Evolutionary conservation across 768 basidiomycete species (phyloP).

Genomic region (Tephrocybe sp.): DNA sequence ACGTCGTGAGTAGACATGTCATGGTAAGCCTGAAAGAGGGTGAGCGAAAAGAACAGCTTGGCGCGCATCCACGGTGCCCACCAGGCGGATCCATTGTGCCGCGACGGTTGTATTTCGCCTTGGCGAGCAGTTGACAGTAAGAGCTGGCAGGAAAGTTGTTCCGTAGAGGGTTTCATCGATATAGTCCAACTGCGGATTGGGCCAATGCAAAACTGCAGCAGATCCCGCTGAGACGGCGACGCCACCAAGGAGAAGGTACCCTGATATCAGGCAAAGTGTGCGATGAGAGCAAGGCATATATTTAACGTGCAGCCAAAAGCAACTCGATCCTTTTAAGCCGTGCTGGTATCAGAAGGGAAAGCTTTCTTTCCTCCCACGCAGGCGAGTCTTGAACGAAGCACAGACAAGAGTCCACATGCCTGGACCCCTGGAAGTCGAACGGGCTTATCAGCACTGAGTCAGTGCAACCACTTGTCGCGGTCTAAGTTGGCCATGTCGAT

Average conservation of each 20-base stretch:
- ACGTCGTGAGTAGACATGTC: constrained; percentile 25
- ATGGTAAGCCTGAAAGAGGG: constrained; percentile 19
- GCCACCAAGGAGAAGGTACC: neutral
- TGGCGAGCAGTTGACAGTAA: neutral
- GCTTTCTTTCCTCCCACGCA: no score
- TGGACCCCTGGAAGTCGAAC: no score
- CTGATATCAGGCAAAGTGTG: neutral
- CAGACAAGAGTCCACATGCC: no score
- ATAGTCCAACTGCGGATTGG: neutral
- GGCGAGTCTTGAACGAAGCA: no score
- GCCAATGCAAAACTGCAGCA: neutral
- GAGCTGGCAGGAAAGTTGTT: neutral
- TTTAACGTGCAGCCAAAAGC: neutral
- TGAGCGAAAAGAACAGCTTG: neutral
- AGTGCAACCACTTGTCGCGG: no score
- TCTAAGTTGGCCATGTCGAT: no score
- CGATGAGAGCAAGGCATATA: neutral
- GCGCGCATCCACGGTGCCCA: neutral
- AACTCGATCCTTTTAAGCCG: no score
- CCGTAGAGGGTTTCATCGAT: neutral
- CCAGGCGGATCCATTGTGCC: neutral
- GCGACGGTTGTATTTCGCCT: neutral
- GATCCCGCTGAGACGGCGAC: neutral
- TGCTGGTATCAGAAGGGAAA: no score
- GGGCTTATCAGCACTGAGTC: no score